Conservation (phyloP, 805 yeast genomes). For the fission yeast (Schizosaccharomyces pombe) region ASM294v3 CU329670.1:3050501-3051000, state of each 20-base stretch:
- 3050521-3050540: constrained; percentile 65
- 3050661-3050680: background rate
- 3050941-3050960: too few species aligned
- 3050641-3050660: background rate
- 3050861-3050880: too few species aligned
- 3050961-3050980: too few species aligned
- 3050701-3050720: background rate
- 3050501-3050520: constrained; percentile 42
- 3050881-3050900: too few species aligned
- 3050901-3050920: too few species aligned
- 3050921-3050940: too few species aligned
- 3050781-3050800: too few species aligned
- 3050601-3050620: constrained; percentile 66
- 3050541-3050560: constrained; percentile 84
- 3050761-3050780: too few species aligned
- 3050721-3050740: background rate
- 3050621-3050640: constrained; percentile 46
- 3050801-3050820: too few species aligned
- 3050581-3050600: constrained; percentile 60
- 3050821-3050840: too few species aligned
- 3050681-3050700: background rate
- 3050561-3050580: constrained; percentile 80
- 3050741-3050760: background rate
- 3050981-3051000: too few species aligned
- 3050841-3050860: too few species aligned